Percentiles rank a stretch among this genome's conserved stretches.
Conservation (phyloP, 495 filamentous ascomycete genomes). For the Neurospora sublineolata region DNA sequence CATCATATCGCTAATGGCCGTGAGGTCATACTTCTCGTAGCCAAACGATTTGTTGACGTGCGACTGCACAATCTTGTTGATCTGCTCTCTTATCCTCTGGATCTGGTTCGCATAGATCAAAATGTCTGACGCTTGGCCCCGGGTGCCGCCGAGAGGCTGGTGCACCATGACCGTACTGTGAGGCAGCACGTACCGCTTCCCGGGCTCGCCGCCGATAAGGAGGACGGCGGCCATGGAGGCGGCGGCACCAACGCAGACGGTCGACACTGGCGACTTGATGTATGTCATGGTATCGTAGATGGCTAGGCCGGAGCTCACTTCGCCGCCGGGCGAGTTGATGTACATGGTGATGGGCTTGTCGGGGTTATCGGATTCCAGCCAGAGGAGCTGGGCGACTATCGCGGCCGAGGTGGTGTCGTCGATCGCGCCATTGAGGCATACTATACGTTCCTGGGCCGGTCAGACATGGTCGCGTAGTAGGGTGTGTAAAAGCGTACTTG, state of each 20-base stretch:
- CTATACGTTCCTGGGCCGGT: conserved; percentile 66
- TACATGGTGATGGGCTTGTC: conserved; percentile 90
- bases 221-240: conserved; percentile 90
- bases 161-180: conserved; percentile 95
- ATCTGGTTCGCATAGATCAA: conserved; percentile 97
- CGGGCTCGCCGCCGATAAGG: conserved; percentile 73
- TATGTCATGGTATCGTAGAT: conserved; percentile 99
- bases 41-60: conserved; percentile 70
- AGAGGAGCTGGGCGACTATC: conserved; percentile 90
- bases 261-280: conserved; percentile 81
- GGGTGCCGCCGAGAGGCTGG: conserved; percentile 84
- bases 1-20: conserved; percentile 87
- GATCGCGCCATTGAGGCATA: conserved; percentile 87
- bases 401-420: conserved; percentile 80
- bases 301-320: conserved; percentile 87
- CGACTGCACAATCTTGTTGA: conserved; percentile 80
- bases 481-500: conserved; percentile 38
- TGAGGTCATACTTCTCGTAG: conserved; percentile 45
- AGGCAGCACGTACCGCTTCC: conserved; percentile 77
- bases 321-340: conserved; percentile 92
- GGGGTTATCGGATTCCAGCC: conserved; percentile 93
- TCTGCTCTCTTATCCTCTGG: conserved; percentile 65
- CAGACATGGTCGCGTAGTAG: conserved; percentile 3
- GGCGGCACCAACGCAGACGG: conserved; percentile 89
- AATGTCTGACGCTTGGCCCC: conserved; percentile 84